Base-by-base conservation (phyloP, 2,329 filamentous ascomycete genomes). In the Penicillium sp. region DNA sequence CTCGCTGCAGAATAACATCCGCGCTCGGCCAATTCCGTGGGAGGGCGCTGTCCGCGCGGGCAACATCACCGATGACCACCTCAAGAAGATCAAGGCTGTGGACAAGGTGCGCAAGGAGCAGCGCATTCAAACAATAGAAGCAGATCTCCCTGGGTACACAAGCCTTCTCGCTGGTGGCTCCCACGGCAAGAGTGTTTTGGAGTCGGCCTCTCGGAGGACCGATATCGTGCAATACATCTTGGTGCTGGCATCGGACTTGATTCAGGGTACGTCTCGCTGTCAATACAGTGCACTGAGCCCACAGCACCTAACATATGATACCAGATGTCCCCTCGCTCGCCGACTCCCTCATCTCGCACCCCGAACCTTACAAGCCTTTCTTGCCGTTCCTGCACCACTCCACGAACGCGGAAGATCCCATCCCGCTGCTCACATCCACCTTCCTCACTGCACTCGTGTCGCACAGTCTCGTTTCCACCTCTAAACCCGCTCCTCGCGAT, bases 221-320 rank as follows among this genome's bases (percentile, higher is more conserved):
- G 92, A 96, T 76, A 90, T 99, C 63, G 83, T 96, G 59, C 93
- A 96, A 76, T 96, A 97, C 73, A 88, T 96, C 70, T 81, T 99
- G 54, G 93, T 97, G 44, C 78, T 99, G 67, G 82, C 94, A 55
- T 86, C 85, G 57, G 94, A 99, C 70, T 77, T 99, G 59, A 85
- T 97, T 55, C 88, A 93, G 70, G 85, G 92, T 96, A 79, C 65
- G 49, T 21, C 16, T 26, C 10, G 6, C 34, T 47, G 12, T 9
- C 36, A 21, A 3, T 18, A 39, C 10, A 39, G 36, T 18, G 36
- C 36, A 39, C 21, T 39, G 18, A 10, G 36, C 16, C 21, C 18
- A 12, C 9, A 39, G 16, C 13, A 1, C 5, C 3, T 39, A 39
- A 39, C 41, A 16, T 15, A 23, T 34, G 7, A 41, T 29, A 6